Base-by-base conservation (phyloP, 768 basidiomycete species). In the Leccinellum luteum region DNA sequence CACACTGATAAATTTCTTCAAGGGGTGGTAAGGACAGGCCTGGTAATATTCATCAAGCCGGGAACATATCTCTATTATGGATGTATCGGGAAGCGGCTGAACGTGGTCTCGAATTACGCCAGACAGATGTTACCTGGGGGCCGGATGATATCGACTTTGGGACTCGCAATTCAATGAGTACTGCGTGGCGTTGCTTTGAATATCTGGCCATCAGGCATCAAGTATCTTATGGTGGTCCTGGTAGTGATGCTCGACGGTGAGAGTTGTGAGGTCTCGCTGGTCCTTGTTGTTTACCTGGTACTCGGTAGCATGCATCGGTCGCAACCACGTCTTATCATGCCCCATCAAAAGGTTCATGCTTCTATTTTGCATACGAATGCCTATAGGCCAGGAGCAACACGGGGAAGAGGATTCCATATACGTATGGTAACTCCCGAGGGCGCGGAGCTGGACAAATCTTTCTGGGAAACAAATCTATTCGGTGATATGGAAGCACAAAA, bases 61-160 rank as follows among this genome's bases (percentile, higher is more conserved):
- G 48, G 48, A 49, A 49, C 30, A 19, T 49, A 13, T 28, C 47
- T 4, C 25, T 48, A 2, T 17, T 28, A 48, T 48, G 47, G 47
- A 48, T 48, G 47, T 27, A 30, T 28, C 28, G 28, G 6, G 28
- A 28, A 28, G 28, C 28, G 28, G 28, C n/a, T 28, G 30, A 49
- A 15, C 27, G 9, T 31, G 48, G 30, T 21, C 48, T 49, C 19
- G 31, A 54, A 1, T 55, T 73, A 34, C 51, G 55, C 4, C 57
- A 60, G 4, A 62, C 55, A 38, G 50, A 64, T 28, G 27, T 64
- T 19, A 55, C 57, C 28, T 64, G 60, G 60, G 49, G 59, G 4
- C 63, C 60, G 3, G 57, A 59, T 10, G 63, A 64, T 32, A 35
- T 64, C 13, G 60, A 64, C 30, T 62, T 53, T 17, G 63, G 60